Conservation (phyloP, 1,284 basidiomycete species). For the Ustilago trichophora region DNA sequence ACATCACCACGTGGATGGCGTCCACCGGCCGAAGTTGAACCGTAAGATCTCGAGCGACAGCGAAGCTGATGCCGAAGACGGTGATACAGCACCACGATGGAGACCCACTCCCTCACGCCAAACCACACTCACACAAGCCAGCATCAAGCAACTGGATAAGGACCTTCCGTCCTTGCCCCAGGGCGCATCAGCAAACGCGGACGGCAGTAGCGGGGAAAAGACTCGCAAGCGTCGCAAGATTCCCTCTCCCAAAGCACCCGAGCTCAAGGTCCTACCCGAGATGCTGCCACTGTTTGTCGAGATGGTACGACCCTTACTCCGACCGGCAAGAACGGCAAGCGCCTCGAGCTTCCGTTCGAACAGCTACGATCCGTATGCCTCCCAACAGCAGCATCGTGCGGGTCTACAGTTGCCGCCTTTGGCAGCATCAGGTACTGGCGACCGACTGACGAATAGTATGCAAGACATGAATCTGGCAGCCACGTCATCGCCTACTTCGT, state of each 20-base stretch:
- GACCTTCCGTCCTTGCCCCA: slow-evolving; percentile 47
- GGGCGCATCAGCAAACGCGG: not conserved
- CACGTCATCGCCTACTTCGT: slow-evolving; percentile 21
- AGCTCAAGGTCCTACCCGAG: slow-evolving; percentile 73
- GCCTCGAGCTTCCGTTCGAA: slow-evolving; percentile 31
- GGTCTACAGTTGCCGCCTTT: no score
- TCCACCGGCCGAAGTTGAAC: no score
- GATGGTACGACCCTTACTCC: slow-evolving; percentile 52
- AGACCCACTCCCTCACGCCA: slow-evolving; percentile 39
- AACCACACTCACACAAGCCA: slow-evolving; percentile 20
- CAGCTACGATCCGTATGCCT: slow-evolving; percentile 34
- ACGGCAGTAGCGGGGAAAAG: slow-evolving; percentile 9
- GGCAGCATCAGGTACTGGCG: not conserved
- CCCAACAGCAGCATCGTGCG: no score
- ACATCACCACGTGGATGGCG: no score
- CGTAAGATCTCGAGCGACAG: slow-evolving; percentile 27
- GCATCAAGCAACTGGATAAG: slow-evolving; percentile 35
- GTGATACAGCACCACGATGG: slow-evolving; percentile 24
- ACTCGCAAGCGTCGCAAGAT: slow-evolving; percentile 68
- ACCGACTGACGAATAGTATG: slow-evolving; percentile 7
- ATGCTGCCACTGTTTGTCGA: slow-evolving; percentile 62
- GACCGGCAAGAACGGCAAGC: slow-evolving; percentile 46
- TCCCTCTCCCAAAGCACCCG: slow-evolving; percentile 75
- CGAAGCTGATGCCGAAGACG: slow-evolving; percentile 29
- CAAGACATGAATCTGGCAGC: slow-evolving; percentile 21